Percentiles rank a stretch among this genome's conserved stretches.
Evolutionary conservation across 306 rosid genomes (phyloP).

Genomic region (Heteromeles arbutifolia): DNA sequence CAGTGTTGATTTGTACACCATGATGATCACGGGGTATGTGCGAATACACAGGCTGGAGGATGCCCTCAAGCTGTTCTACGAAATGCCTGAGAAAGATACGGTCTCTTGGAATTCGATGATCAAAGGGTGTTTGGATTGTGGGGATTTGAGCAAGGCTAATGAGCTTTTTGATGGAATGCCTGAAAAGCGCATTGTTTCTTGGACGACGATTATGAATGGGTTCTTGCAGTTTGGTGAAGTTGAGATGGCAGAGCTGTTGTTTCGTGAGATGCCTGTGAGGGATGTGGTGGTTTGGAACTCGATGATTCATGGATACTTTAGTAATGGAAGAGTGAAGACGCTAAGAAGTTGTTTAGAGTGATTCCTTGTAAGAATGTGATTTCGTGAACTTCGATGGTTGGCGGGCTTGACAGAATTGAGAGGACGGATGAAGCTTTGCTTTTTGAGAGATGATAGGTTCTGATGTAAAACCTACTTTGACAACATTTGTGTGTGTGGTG

Average conservation of each 20-base stretch:
- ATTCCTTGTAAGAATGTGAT: constrained; percentile 60
- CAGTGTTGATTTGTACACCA: constrained; percentile 27
- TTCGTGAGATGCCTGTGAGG: constrained; percentile 49
- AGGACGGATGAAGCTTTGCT: constrained; percentile 51
- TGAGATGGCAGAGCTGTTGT: constrained; percentile 51
- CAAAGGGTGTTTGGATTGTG: constrained; percentile 55
- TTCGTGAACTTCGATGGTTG: constrained; percentile 75
- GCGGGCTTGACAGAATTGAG: constrained; percentile 67
- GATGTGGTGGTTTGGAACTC: constrained; percentile 78
- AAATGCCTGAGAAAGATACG: constrained; percentile 49
- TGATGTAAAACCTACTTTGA: constrained; percentile 37
- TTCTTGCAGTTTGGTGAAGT: constrained; percentile 49
- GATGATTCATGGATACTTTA: constrained; percentile 67
- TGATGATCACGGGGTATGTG: background rate
- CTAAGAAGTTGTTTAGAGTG: constrained; percentile 40
- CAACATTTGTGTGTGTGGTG: constrained; percentile 54
- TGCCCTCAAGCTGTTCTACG: constrained; percentile 52
- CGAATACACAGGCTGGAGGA: background rate
- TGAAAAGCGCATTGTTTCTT: constrained; percentile 46
- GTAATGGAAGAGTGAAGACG: constrained; percentile 60
- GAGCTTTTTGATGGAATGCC: constrained; percentile 64
- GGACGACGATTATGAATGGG: constrained; percentile 68
- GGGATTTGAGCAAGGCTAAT: constrained; percentile 45
- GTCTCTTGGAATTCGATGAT: constrained; percentile 73
- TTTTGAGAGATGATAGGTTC: constrained; percentile 47